These are phyloP conservation scores for Tricholoma sp. DNA, from an alignment of 768 basidiomycete genomes.

Conservation along the genomic window DNA sequence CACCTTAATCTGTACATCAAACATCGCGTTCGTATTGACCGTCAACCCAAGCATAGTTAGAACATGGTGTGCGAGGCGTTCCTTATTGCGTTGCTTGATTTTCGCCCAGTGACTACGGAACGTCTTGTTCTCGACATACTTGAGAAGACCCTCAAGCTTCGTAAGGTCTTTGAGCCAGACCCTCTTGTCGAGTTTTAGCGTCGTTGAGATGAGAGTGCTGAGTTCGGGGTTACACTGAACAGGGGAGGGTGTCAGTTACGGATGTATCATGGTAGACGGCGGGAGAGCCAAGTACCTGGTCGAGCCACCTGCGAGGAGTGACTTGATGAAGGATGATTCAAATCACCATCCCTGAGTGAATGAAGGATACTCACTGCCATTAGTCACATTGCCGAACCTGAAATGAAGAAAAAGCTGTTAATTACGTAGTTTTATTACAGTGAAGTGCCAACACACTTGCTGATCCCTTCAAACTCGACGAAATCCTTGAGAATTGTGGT, in stretches of 20 bases:
- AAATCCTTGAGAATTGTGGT: slow-evolving; percentile 87
- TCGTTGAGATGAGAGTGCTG: slow-evolving; percentile 77
- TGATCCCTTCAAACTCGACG: slow-evolving; percentile 84
- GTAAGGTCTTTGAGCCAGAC: slow-evolving; percentile 84
- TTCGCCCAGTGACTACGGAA: slow-evolving; percentile 81
- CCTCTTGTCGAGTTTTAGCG: slow-evolving; percentile 67
- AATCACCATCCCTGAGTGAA: not conserved
- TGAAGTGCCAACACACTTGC: slow-evolving; percentile 53
- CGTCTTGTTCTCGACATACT: slow-evolving; percentile 61
- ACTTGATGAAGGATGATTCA: slow-evolving; percentile 34
- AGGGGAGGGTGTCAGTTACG: not conserved
- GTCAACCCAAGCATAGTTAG: slow-evolving; percentile 63
- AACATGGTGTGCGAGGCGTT: slow-evolving; percentile 75
- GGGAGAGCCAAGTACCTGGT: slow-evolving; percentile 43
- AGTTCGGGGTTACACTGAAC: slow-evolving; percentile 83
- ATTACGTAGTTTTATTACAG: not conserved
- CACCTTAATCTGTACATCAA: slow-evolving; percentile 89
- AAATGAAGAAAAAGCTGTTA: not conserved
- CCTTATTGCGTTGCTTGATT: slow-evolving; percentile 89
- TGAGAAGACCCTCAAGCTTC: slow-evolving; percentile 72
- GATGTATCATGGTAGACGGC: not conserved
- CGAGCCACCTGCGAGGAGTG: slow-evolving; percentile 91
- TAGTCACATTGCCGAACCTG: slow-evolving; percentile 87
- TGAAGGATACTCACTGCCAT: slow-evolving; percentile 63
- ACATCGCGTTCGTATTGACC: slow-evolving; percentile 74